Base-by-base conservation (phyloP, 2,329 filamentous ascomycete species). In the Colletotrichum sojae region DNA sequence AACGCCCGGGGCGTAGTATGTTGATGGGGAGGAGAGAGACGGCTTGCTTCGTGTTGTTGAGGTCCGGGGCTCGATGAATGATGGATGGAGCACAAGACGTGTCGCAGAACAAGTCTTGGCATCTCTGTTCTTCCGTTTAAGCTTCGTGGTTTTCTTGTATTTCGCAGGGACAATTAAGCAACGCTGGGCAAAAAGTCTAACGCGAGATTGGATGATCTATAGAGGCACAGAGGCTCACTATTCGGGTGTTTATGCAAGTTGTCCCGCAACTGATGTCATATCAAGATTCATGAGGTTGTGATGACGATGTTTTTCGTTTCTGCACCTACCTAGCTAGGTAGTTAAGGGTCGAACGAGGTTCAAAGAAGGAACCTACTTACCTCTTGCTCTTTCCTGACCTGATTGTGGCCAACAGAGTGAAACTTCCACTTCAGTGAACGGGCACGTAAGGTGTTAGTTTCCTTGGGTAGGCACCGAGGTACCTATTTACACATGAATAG, bases 201-300 rank as follows among this genome's bases (percentile, higher is more conserved):
- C 13, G 31, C 31, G 51, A 55, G 63, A 51, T 67, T 60, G 63
- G 63, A 66, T 54, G 56, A 27, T 36, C 31, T 36, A 10, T 36
- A 36, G 31, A 36, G 57, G 51, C 51, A 15, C 16, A 56, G 55
- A 55, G 63, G 31, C 36, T 56, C 49, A 62, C 15, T 22, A 58
- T 56, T 67, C 46, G 57, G 55, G 60, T 54, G 56, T 20, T 36
- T 4, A 43, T 43, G 40, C 40, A n/a, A n/a, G 8, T 6, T 43
- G 40, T 43, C 40, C 40, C 16, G 40, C 13, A 43, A 15, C 51
- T 62, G 49, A 51, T 63, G 57, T 51, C 57, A 63, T 63, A 18
- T 18, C 16, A 49, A 6, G 22, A 18, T 6, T 15, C 16, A 48
- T n/a, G 39, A 61, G 27, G 46, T 45, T 60, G 18, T 60, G 18